phyloP scores from a whole-genome alignment of 2,329 filamentous ascomycete species.

The Trichoderma breve region DNA sequence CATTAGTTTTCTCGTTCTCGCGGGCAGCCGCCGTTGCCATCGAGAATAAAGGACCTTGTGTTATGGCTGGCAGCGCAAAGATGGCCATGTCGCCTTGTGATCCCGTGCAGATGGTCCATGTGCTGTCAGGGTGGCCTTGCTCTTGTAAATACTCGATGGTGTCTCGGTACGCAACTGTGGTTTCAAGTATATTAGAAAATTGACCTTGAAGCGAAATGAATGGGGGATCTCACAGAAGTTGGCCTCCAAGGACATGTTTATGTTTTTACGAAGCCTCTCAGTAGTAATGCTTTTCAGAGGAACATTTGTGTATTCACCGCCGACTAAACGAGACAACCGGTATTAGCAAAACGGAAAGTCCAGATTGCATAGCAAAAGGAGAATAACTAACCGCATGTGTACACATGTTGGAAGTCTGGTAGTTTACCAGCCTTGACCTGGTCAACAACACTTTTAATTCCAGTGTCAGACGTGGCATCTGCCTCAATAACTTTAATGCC shows the following conservation, averaged over 20 bases:
- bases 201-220: background rate
- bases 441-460: background rate
- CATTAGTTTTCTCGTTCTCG: background rate
- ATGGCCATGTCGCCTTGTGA: background rate
- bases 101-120: background rate
- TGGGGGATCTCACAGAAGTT: background rate
- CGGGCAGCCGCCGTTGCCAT: background rate
- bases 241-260: background rate
- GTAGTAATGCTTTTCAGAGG: background rate
- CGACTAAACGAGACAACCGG: background rate
- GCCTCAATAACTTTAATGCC: background rate
- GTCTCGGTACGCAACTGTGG: background rate
- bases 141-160: background rate
- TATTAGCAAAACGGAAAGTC: background rate
- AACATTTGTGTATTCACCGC: background rate
- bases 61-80: background rate
- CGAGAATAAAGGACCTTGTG: background rate
- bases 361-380: background rate
- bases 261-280: background rate
- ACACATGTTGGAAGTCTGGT: background rate
- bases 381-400: background rate
- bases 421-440: conserved; percentile 1
- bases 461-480: background rate
- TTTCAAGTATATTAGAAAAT: background rate
- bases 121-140: background rate